Percentiles rank a stretch among this genome's conserved stretches.
These are phyloP conservation scores for Alternaria rosae DNA, from an alignment of 2,329 filamentous ascomycete species.

Conservation along the genomic window DNA sequence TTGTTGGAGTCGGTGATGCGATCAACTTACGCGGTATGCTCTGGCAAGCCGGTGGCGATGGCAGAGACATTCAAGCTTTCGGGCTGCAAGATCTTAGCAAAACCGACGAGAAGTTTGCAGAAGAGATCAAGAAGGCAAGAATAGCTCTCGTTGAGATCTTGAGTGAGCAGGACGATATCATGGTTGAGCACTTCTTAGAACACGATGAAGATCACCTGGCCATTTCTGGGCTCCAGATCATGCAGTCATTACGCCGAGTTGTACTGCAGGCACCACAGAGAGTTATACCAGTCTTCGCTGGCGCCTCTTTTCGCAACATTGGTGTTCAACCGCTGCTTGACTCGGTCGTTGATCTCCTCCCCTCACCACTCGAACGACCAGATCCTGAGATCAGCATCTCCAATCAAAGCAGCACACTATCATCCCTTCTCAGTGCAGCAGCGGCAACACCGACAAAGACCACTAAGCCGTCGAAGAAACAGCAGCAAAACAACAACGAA, in stretches of 20 bases:
- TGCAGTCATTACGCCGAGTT: conserved; percentile 75
- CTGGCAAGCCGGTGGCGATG: conserved; percentile 74
- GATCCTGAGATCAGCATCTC: conserved; percentile 79
- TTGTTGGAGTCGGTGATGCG: conserved; percentile 85
- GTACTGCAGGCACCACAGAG: conserved; percentile 72
- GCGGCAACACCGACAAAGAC: conserved; percentile 29
- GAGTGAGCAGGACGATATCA: conserved; percentile 85
- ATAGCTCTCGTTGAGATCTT: conserved; percentile 80
- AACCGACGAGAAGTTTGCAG: conserved; percentile 60
- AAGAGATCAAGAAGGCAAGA: conserved; percentile 78
- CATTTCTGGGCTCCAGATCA: conserved; percentile 71
- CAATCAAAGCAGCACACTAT: conserved; percentile 61
- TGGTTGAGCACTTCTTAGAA: conserved; percentile 86
- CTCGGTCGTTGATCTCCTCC: conserved; percentile 85
- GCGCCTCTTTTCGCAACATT: conserved; percentile 91
- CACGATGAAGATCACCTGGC: conserved; percentile 74
- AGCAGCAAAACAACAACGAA: conserved; percentile 7
- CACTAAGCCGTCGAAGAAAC: conserved; percentile 20
- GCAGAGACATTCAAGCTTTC: conserved; percentile 66
- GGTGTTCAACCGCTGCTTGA: conserved; percentile 92
- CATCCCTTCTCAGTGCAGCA: conserved; percentile 52
- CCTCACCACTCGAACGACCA: conserved; percentile 80
- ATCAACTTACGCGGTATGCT: conserved; percentile 76
- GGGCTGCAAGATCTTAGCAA: conserved; percentile 62
- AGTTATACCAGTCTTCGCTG: conserved; percentile 88